Base-by-base conservation (phyloP, 208 protist species). In the Acanthamoeba royreba region DNA sequence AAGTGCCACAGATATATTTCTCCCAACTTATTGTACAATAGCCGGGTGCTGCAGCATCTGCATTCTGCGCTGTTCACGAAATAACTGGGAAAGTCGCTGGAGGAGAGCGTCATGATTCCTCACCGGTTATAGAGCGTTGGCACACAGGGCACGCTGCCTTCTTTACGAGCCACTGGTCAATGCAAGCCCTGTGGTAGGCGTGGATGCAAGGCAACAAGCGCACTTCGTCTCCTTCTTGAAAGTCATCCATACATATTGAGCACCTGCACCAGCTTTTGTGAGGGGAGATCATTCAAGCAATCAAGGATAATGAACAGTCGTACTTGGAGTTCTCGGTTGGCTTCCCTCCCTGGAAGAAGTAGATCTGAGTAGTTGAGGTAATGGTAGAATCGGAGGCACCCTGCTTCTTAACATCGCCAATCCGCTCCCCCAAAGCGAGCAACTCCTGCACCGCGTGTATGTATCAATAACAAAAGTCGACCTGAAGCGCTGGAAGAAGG, bases 121-220 rank as follows among this genome's bases (percentile, higher is more conserved):
- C 63, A 13, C 11, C 63, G 11, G 15, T 25, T 13, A 74, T 13
- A n/a, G 63, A 25, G 63, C 33, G 63, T 93, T 96, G 97, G 87
- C 96, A 97, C n/a, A 96, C 81, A 22, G 96, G 96, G 87, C 96
- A 97, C 13, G 85, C 45, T 9, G 35, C 22, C 25, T 95, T 94
- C 28, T 93, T 1, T 31, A 92, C 47, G 11, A 97, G 83, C 96
- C 96, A 97, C n/a, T 35, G 40, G 79, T 97, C 96, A n/a, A 97
- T 92, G 81, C 96, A 97, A 9, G 90, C 66, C 17, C 8, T 25
- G 63, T 97, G 96, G 94, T 96, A 97, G 11, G 43, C 22, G 43
- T 97, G 96, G 13, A 97, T 43, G 85, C 96, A 97, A 46, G 95
- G 96, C 77, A 97, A 69, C 45, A 40, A 72, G 28, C 95, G 89